These are phyloP conservation scores for Aspergillus kassunensis DNA, from an alignment of 495 filamentous ascomycete species.

Conservation along the genomic window DNA sequence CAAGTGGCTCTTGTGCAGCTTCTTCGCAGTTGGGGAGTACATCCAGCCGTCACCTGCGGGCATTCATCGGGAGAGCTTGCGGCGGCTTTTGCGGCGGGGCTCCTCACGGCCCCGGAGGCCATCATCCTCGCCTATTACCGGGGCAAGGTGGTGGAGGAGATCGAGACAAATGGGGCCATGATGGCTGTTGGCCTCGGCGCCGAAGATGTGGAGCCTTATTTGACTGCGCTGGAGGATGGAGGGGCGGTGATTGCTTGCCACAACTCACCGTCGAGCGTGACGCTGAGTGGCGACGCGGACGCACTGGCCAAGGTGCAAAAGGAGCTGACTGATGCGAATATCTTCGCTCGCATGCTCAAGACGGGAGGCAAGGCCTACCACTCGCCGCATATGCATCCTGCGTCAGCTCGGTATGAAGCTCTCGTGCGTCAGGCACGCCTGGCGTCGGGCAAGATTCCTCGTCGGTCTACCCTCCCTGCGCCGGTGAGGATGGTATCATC, in stretches of 20 bases:
- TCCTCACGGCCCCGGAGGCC: constrained; percentile 32
- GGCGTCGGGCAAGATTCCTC: not conserved
- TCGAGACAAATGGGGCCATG: constrained; percentile 42
- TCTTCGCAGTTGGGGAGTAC: constrained; percentile 38
- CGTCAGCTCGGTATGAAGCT: not conserved
- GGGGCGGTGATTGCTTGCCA: constrained; percentile 23
- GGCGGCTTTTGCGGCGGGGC: constrained; percentile 35
- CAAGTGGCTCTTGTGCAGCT: constrained; percentile 39
- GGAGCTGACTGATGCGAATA: not conserved
- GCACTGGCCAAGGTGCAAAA: constrained; percentile 14
- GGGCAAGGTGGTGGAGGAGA: constrained; percentile 28
- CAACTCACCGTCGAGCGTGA: constrained; percentile 31
- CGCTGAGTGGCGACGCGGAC: constrained; percentile 33
- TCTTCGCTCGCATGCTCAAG: not conserved
- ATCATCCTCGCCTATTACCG: constrained; percentile 50
- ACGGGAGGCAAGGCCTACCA: not conserved
- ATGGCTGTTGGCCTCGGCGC: constrained; percentile 41
- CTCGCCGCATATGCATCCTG: not conserved
- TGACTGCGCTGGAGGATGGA: constrained; percentile 13
- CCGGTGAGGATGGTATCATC: constrained; percentile 9
- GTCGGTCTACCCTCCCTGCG: too few species aligned
- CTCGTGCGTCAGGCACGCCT: not conserved
- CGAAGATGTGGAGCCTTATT: constrained; percentile 33
- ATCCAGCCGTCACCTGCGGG: constrained; percentile 37
- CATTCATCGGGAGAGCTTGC: constrained; percentile 44